These are phyloP conservation scores for Mycena rebaudengoi DNA, from an alignment of 768 basidiomycete genomes.

Conservation along the genomic window DNA sequence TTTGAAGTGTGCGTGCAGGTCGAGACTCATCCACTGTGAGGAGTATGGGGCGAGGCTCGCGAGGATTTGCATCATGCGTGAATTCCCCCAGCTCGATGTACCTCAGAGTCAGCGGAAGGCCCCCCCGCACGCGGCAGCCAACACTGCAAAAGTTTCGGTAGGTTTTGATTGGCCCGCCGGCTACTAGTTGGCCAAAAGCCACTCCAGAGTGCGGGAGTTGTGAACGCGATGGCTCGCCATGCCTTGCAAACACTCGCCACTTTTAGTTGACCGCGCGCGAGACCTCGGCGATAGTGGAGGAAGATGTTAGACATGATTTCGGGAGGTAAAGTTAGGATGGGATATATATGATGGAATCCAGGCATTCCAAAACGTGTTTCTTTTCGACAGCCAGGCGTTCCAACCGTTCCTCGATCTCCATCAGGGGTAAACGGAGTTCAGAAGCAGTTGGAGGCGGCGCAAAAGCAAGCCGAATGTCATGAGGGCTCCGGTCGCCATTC, in stretches of 20 bases:
- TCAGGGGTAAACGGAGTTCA: no score
- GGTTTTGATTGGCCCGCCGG: neutral
- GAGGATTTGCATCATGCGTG: neutral
- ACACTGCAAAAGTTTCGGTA: neutral
- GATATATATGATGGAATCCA: no score
- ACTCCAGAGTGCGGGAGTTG: neutral
- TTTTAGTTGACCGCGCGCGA: neutral
- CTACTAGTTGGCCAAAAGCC: neutral
- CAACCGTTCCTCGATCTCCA: no score
- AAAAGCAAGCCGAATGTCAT: no score
- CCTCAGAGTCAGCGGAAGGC: neutral
- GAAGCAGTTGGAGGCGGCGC: no score
- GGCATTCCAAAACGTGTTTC: no score
- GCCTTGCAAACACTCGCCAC: neutral
- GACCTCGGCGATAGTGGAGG: neutral
- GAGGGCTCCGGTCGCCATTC: no score
- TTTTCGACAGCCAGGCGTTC: no score
- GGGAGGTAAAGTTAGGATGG: neutral
- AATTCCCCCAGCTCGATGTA: neutral
- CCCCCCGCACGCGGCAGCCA: neutral
- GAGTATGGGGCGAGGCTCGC: neutral
- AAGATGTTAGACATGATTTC: neutral
- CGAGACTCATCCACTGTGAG: neutral
- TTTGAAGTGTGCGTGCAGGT: neutral
- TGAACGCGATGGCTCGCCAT: neutral